A percentile compares a stretch with the other conserved stretches of the same genome.
These are phyloP conservation scores for Penicillium goetzii DNA, from an alignment of 495 filamentous ascomycete species.

Conservation along the genomic window DNA sequence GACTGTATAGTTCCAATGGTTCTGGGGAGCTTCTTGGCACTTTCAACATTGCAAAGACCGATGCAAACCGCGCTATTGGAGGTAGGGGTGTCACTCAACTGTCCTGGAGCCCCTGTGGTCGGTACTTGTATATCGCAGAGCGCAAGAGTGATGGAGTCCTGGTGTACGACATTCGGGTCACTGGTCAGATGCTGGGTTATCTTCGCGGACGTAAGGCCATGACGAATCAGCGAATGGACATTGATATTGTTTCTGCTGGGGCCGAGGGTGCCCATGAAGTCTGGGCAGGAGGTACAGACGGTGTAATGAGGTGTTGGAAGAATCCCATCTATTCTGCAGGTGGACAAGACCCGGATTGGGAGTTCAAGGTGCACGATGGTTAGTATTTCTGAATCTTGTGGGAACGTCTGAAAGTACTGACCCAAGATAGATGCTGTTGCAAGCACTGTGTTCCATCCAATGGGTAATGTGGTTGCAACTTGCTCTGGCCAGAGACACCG, in stretches of 20 bases:
- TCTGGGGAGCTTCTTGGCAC: slow-evolving; percentile 68
- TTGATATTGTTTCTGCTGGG: slow-evolving; percentile 62
- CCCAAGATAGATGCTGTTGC: slow-evolving; percentile 56
- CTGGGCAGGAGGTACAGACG: slow-evolving; percentile 85
- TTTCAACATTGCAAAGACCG: slow-evolving; percentile 56
- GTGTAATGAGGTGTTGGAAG: slow-evolving; percentile 75
- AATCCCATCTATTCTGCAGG: slow-evolving; percentile 60
- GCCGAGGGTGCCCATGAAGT: slow-evolving; percentile 65
- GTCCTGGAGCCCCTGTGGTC: slow-evolving; percentile 81
- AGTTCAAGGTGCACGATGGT: slow-evolving; percentile 63
- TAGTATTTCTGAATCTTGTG: slow-evolving; percentile 10
- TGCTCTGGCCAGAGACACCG: slow-evolving; percentile 65
- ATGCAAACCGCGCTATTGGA: slow-evolving; percentile 48
- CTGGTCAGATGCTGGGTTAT: slow-evolving; percentile 67
- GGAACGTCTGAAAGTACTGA: slow-evolving; percentile 19
- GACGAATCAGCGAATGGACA: slow-evolving; percentile 78
- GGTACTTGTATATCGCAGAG: slow-evolving; percentile 87
- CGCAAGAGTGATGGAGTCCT: slow-evolving; percentile 71
- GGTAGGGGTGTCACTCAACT: slow-evolving; percentile 77
- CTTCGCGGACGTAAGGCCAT: slow-evolving; percentile 69
- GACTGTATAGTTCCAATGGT: slow-evolving; percentile 72
- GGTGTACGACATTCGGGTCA: slow-evolving; percentile 83
- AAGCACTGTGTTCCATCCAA: slow-evolving; percentile 66
- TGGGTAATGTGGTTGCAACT: slow-evolving; percentile 71
- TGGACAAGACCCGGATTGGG: slow-evolving; percentile 56